phyloP scores from a whole-genome alignment of 148 eudicot species.

The Silene latifolia region DNA sequence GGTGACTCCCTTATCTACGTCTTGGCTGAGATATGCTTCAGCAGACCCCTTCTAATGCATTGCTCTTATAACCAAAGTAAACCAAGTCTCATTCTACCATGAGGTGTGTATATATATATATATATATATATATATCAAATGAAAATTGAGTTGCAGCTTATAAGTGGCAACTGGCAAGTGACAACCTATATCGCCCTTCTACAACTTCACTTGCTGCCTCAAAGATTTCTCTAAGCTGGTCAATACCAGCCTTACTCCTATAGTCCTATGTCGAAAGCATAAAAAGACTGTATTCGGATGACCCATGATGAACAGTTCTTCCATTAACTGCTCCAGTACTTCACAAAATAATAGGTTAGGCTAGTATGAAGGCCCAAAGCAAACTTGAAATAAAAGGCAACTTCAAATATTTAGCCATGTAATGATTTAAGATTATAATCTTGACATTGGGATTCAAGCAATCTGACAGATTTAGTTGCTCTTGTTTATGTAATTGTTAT shows the following conservation, averaged over 20 bases:
- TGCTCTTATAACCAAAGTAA: not conserved
- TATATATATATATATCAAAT: not conserved
- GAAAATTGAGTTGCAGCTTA: not conserved
- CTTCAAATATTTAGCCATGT: not conserved
- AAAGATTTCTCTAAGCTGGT: not conserved
- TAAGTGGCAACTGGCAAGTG: not conserved
- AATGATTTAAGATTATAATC: not conserved
- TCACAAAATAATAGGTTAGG: not conserved
- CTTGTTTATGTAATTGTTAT: not conserved
- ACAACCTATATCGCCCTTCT: not conserved
- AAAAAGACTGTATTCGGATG: too few species aligned
- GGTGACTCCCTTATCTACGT: not conserved
- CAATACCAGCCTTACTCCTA: not conserved
- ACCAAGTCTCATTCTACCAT: too few species aligned
- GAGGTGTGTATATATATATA: too few species aligned
- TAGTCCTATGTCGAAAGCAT: too few species aligned
- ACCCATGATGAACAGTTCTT: too few species aligned
- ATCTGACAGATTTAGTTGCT: not conserved
- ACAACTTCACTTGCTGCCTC: not conserved
- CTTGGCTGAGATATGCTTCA: not conserved
- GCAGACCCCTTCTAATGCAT: not conserved
- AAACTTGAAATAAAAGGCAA: not conserved
- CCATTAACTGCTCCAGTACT: not conserved
- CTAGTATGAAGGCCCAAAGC: not conserved
- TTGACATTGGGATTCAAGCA: constrained; percentile 3